phyloP scores from a whole-genome alignment of 2,329 filamentous ascomycete genomes.

The Colletotrichum orchidophilum region DNA sequence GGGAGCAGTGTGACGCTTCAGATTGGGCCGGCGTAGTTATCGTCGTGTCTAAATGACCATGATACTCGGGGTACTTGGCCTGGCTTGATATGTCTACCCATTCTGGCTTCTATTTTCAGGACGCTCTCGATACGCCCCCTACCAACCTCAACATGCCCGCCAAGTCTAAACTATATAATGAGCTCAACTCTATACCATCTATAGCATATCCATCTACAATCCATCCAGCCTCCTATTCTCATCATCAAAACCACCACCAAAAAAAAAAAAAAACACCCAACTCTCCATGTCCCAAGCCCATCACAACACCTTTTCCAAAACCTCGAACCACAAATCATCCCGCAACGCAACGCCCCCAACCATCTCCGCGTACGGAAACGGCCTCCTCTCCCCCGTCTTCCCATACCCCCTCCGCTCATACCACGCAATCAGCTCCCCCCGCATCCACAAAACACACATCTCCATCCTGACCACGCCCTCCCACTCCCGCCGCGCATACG shows the following conservation, averaged over 20 bases:
- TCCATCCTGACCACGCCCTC: slow-evolving; percentile 49
- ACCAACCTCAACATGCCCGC: background rate
- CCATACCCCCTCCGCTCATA: slow-evolving; percentile 55
- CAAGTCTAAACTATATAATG: fast-evolving
- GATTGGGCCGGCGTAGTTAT: slow-evolving; percentile 43
- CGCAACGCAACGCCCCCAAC: slow-evolving; percentile 47
- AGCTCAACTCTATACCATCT: background rate
- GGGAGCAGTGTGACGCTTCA: background rate
- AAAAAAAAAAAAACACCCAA: background rate
- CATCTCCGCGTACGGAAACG: slow-evolving; percentile 54
- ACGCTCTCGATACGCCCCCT: background rate
- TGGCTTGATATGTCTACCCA: background rate
- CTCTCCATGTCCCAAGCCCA: background rate
- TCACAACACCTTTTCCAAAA: slow-evolving; percentile 51
- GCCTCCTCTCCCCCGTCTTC: slow-evolving; percentile 48
- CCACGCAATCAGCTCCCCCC: slow-evolving; percentile 56
- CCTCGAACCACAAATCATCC: slow-evolving; percentile 54
- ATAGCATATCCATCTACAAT: too few relatives aligned
- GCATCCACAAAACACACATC: slow-evolving; percentile 54
- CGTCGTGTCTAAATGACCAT: background rate
- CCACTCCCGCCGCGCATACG: slow-evolving; percentile 45
- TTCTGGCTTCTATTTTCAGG: background rate
- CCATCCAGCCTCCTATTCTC: too few relatives aligned
- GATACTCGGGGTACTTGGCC: too few relatives aligned
- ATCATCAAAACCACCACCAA: too few relatives aligned